Conservation (phyloP, 352 stramenopile genomes). For the Globisporangium carolinianum region DNA sequence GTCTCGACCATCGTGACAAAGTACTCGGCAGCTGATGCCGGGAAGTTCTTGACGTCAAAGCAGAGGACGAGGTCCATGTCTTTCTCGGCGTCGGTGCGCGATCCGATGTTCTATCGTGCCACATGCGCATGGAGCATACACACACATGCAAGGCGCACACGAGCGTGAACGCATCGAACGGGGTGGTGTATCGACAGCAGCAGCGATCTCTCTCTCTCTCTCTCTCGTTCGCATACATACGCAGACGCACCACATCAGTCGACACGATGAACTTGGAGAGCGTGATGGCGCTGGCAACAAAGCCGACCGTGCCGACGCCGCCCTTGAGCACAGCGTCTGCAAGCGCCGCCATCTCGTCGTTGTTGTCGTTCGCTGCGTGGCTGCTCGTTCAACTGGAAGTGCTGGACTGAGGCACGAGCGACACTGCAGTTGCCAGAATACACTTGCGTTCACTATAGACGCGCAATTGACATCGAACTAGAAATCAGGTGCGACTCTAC, state of each 20-base stretch:
- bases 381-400: background rate
- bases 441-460: background rate
- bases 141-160: background rate
- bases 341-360: constrained; percentile 38
- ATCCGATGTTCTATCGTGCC: constrained; percentile 38
- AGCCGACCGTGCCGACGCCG: constrained; percentile 58
- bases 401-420: background rate
- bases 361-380: background rate
- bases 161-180: background rate
- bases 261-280: constrained; percentile 78
- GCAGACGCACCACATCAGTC: constrained; percentile 45
- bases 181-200: background rate
- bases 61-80: constrained; percentile 69
- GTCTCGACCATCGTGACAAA: constrained; percentile 56
- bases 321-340: constrained; percentile 61
- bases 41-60: constrained; percentile 57
- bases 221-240: constrained; percentile 7
- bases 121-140: background rate
- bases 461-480: background rate
- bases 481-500: background rate
- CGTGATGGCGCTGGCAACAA: constrained; percentile 66
- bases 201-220: too few relatives aligned
- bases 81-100: constrained; percentile 41
- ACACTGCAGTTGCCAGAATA: background rate
- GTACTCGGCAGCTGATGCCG: constrained; percentile 41